Conservation (phyloP, 2,329 filamentous ascomycete species). For the Sarocladiaceae sp. region DNA sequence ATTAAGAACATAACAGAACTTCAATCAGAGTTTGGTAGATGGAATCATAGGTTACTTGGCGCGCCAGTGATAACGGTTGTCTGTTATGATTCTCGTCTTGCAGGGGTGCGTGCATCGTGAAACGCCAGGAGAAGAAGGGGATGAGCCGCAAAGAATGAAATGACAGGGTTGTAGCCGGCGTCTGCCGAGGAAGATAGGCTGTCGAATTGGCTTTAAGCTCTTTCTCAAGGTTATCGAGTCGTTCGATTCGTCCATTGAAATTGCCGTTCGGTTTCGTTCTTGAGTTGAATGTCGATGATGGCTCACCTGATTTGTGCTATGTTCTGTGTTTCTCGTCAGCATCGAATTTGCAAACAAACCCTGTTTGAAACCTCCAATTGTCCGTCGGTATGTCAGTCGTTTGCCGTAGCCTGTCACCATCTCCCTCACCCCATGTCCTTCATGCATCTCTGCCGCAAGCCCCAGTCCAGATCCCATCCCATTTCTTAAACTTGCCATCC, state of each 20-base stretch:
- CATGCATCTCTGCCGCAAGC: not conserved
- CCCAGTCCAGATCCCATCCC: not conserved
- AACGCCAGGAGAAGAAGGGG: not conserved
- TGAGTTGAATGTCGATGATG: no score
- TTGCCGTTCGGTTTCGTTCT: no score
- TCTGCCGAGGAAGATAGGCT: not conserved
- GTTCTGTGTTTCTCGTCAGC: no score
- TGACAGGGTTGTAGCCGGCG: not conserved
- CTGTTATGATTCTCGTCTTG: not conserved
- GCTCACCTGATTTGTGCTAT: no score
- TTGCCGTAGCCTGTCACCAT: no score
- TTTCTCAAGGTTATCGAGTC: not conserved
- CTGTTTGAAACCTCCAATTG: no score
- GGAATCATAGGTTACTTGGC: not conserved
- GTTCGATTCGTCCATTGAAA: not conserved
- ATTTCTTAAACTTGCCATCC: not conserved
- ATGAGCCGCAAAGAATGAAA: not conserved
- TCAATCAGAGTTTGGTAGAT: no score
- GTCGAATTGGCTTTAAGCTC: not conserved
- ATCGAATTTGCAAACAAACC: no score
- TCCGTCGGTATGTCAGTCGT: no score
- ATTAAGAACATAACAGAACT: not conserved
- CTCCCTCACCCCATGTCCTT: not conserved
- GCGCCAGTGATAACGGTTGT: not conserved
- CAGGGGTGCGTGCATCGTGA: not conserved